Percentiles rank a stretch among this genome's conserved stretches.
phyloP scores from a whole-genome alignment of 805 yeast species.

The Yueomyces sinensis region DNA sequence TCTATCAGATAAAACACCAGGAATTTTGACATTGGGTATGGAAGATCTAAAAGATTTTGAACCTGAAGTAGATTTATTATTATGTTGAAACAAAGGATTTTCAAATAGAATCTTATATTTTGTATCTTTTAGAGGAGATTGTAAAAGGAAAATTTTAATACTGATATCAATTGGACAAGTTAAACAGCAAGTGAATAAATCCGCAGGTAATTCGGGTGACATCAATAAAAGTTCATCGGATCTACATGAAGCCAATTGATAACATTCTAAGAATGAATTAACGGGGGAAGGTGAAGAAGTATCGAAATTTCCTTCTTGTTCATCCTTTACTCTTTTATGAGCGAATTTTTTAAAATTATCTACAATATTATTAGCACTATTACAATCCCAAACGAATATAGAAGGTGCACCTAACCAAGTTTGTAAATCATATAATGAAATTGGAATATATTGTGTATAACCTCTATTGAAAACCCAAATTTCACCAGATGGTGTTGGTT shows the following conservation, averaged over 20 bases:
- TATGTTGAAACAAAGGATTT: constrained; percentile 14
- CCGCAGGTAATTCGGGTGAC: constrained; percentile 93
- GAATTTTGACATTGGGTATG: constrained; percentile 45
- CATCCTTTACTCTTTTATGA: constrained; percentile 80
- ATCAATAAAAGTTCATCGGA: constrained; percentile 79
- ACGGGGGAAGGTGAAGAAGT: constrained; percentile 31
- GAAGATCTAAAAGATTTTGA: constrained; percentile 12
- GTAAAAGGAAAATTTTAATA: constrained; percentile 81
- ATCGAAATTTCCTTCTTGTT: constrained; percentile 42
- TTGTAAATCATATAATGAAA: constrained; percentile 86
- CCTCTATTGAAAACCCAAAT: constrained; percentile 98
- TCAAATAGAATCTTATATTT: constrained; percentile 30
- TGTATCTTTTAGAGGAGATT: constrained; percentile 46
- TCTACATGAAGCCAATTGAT: constrained; percentile 86
- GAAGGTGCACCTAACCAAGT: constrained; percentile 98
- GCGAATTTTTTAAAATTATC: constrained; percentile 81
- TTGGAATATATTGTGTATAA: constrained; percentile 94
- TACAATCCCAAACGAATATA: constrained; percentile 87
- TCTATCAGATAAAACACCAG: constrained; percentile 85
- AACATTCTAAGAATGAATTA: constrained; percentile 60
- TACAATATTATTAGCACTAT: constrained; percentile 86
- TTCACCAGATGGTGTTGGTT: constrained; percentile 91
- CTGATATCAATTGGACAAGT: constrained; percentile 94
- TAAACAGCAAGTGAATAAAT: constrained; percentile 85
- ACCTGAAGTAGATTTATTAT: constrained; percentile 3